Conservation (phyloP, 2,329 filamentous ascomycete species). For the Venturia effusa region DNA sequence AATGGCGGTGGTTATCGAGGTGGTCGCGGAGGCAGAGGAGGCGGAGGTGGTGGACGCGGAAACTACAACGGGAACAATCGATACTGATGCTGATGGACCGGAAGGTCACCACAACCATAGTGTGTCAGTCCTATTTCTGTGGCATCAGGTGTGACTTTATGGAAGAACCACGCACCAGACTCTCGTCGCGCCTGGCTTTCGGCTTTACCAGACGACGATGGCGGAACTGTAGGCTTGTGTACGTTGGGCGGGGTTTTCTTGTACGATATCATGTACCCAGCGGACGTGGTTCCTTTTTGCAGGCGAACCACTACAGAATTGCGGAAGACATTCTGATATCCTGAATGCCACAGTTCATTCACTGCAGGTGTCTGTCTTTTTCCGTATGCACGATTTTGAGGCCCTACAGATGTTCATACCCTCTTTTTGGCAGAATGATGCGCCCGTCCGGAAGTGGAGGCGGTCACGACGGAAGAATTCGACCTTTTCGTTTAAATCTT, state of each 20-base stretch:
- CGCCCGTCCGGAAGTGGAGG: too few species aligned
- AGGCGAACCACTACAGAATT: neutral
- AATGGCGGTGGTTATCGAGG: constrained; percentile 15
- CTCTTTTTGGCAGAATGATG: too few species aligned
- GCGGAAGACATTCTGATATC: neutral
- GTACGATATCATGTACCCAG: neutral
- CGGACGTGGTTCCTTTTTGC: neutral
- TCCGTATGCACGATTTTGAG: neutral
- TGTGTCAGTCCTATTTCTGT: neutral
- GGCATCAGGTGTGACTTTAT: neutral
- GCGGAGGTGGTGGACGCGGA: constrained; percentile 15
- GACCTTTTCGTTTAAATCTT: too few species aligned
- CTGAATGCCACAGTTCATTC: neutral
- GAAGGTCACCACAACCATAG: neutral
- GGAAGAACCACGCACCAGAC: neutral
- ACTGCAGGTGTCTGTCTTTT: too few species aligned
- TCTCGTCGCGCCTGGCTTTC: neutral
- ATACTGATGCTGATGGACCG: neutral
- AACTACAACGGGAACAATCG: constrained; percentile 3
- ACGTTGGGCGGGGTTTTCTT: neutral
- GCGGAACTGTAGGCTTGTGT: neutral
- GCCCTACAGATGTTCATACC: too few species aligned
- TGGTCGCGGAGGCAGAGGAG: constrained; percentile 16
- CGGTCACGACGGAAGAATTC: too few species aligned
- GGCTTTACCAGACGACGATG: neutral